A percentile compares a stretch with the other conserved stretches of the same genome.
These are phyloP conservation scores for Aurinia saxatilis DNA, from an alignment of 345 rosid genomes.

Conservation along the genomic window DNA sequence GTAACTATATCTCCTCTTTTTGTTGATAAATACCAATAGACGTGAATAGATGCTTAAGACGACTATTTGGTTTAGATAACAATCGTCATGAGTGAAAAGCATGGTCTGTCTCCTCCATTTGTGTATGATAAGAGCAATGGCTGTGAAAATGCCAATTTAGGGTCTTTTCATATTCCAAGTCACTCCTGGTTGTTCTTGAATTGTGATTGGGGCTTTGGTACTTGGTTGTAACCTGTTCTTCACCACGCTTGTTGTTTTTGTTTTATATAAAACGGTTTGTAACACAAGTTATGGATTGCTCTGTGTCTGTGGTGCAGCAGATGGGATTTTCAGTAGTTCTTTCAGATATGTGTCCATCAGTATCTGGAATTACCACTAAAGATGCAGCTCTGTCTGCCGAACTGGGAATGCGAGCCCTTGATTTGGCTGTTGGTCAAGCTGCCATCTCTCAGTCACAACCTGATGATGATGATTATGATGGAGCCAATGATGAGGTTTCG, in stretches of 20 bases:
- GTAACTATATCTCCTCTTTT: too few relatives aligned
- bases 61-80: too few relatives aligned
- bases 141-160: not conserved
- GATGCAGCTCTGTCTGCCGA: constrained; percentile 83
- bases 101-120: not conserved
- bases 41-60: too few relatives aligned
- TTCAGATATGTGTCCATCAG: constrained; percentile 88
- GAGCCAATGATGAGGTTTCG: constrained; percentile 6
- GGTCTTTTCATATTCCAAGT: not conserved
- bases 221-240: not conserved
- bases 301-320: constrained; percentile 40
- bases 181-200: not conserved
- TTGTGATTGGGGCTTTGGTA: not conserved
- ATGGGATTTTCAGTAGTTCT: constrained; percentile 75
- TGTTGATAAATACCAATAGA: too few relatives aligned
- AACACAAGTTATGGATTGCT: not conserved
- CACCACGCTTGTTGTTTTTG: not conserved
- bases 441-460: constrained; percentile 24
- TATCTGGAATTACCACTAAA: constrained; percentile 72
- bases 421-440: constrained; percentile 66
- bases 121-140: not conserved
- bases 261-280: not conserved
- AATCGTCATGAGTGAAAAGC: too few relatives aligned
- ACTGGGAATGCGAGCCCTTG: constrained; percentile 84
- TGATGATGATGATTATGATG: constrained; percentile 17